Evolutionary conservation across 257 asterid genomes (phyloP).

Genomic region (Solanum infundibuliforme): DNA sequence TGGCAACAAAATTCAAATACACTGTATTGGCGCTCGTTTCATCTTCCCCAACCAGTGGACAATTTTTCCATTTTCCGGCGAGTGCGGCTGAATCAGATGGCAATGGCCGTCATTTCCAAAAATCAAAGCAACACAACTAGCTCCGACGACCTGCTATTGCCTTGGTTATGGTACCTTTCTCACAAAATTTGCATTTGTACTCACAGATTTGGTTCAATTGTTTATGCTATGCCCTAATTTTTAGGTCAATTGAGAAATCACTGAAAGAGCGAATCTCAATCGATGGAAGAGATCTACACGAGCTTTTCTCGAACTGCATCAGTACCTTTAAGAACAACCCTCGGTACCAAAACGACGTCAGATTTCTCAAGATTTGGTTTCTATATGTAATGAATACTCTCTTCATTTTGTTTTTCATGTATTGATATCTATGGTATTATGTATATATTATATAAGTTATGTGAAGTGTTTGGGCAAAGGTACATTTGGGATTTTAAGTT

Average conservation of each 20-base stretch:
- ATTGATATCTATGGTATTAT: background rate
- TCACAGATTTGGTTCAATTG: background rate
- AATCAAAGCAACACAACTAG: conserved; percentile 6
- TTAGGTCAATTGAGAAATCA: conserved; percentile 45
- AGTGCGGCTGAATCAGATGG: background rate
- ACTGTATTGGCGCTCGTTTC: conserved; percentile 15
- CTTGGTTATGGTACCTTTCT: conserved; percentile 42
- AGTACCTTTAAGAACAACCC: conserved; percentile 48
- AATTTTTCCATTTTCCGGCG: background rate
- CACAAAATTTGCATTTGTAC: background rate
- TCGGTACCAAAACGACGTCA: conserved; percentile 61
- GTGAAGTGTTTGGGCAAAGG: background rate
- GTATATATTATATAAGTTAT: background rate
- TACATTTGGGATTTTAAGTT: background rate
- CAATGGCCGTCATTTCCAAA: conserved; percentile 39
- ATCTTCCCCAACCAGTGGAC: conserved; percentile 6
- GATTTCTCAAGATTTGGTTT: conserved; percentile 93
- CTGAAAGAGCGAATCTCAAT: conserved; percentile 14
- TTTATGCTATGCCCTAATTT: conserved; percentile 4
- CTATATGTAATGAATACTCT: conserved; percentile 42
- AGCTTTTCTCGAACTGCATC: conserved; percentile 39
- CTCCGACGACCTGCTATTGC: conserved; percentile 57
- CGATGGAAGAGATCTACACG: conserved; percentile 25
- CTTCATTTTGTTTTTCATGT: background rate
- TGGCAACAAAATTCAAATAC: background rate